Conservation (phyloP, 1,139 yeast species). For the Pneumocystis canis region DNA sequence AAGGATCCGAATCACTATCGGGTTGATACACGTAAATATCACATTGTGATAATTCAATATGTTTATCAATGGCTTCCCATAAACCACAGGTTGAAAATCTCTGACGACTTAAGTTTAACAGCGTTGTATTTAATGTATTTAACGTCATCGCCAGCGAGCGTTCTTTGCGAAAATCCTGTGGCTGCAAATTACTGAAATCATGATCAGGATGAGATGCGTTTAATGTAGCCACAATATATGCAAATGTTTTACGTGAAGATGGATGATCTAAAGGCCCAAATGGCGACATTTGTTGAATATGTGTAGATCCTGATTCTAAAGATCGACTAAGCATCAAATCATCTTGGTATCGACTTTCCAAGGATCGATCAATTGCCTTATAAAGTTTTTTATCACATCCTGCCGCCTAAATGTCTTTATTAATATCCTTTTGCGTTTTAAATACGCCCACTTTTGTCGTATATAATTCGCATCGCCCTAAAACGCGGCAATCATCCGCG, state of each 20-base stretch:
- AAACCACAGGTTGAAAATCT: slow-evolving; percentile 40
- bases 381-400: slow-evolving; percentile 78
- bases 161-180: slow-evolving; percentile 60
- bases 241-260: slow-evolving; percentile 75
- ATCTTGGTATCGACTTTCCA: slow-evolving; percentile 19
- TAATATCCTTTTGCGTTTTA: neutral
- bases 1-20: slow-evolving; percentile 10
- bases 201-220: slow-evolving; percentile 93
- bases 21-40: slow-evolving; percentile 10
- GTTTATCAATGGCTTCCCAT: slow-evolving; percentile 79
- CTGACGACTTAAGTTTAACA: slow-evolving; percentile 57
- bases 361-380: slow-evolving; percentile 72
- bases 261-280: slow-evolving; percentile 83
- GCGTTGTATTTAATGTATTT: slow-evolving; percentile 60
- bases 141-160: slow-evolving; percentile 40
- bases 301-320: slow-evolving; percentile 5
- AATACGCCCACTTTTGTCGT: slow-evolving; percentile 46
- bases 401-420: slow-evolving; percentile 34
- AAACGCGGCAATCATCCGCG: slow-evolving; percentile 70
- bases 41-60: slow-evolving; percentile 50
- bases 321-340: slow-evolving; percentile 7
- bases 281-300: slow-evolving; percentile 41
- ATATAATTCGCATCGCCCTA: slow-evolving; percentile 88
- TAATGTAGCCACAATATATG: slow-evolving; percentile 75
- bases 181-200: slow-evolving; percentile 77